Conservation (phyloP, 805 yeast species). For the Barnettozyma pratensis region DNA sequence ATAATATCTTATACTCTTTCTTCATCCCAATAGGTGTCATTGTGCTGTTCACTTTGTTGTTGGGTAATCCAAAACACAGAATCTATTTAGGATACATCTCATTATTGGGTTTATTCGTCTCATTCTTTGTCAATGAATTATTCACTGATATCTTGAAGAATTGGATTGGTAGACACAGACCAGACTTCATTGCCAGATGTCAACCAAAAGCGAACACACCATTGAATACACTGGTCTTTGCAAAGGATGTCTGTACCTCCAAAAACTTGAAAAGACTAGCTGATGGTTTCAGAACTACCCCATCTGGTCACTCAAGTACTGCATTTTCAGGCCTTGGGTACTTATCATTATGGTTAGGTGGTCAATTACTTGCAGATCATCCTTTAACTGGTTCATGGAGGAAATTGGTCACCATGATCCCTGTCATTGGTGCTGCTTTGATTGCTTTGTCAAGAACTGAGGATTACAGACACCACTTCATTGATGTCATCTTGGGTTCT, state of each 20-base stretch:
- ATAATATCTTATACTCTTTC: constrained; percentile 49
- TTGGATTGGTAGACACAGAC: constrained; percentile 86
- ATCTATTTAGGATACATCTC: constrained; percentile 59
- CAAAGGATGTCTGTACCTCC: constrained; percentile 64
- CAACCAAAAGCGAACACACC: constrained; percentile 60
- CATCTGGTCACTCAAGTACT: constrained; percentile 74
- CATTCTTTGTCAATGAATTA: constrained; percentile 54
- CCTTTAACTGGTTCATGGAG: constrained; percentile 60
- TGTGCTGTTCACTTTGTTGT: constrained; percentile 24
- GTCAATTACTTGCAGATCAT: constrained; percentile 52
- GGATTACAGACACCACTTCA: constrained; percentile 91
- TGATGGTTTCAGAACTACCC: constrained; percentile 80
- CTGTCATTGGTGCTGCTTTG: constrained; percentile 61
- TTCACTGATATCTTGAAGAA: constrained; percentile 73
- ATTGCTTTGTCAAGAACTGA: constrained; percentile 84
- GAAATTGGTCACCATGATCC: constrained; percentile 45
- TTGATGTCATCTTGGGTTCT: constrained; percentile 76
- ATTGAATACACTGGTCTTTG: constrained; percentile 45
- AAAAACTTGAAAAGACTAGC: constrained; percentile 35
- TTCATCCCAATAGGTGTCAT: constrained; percentile 45
- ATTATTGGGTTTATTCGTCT: constrained; percentile 56
- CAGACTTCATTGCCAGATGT: constrained; percentile 88
- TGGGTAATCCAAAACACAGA: constrained; percentile 45
- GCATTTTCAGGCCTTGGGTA: constrained; percentile 67
- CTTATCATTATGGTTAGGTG: constrained; percentile 58